phyloP scores from a whole-genome alignment of 371 early-diverging fungal genomes.

The Apophysomyces ossiformis region DNA sequence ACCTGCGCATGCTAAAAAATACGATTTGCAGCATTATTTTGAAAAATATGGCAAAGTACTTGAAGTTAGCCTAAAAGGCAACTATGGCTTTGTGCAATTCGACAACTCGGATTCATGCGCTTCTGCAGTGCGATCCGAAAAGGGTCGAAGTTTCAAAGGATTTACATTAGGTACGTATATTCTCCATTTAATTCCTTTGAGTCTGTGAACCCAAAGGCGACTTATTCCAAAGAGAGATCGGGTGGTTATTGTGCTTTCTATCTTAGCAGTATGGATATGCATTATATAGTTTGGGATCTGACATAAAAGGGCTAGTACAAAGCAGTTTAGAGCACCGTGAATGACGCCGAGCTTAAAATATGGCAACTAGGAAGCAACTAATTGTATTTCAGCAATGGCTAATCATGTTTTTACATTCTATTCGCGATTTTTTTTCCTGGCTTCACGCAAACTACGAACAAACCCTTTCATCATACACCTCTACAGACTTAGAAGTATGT shows the following conservation, averaged over 20 bases:
- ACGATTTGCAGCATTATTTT: constrained; percentile 9
- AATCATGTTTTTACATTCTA: not conserved
- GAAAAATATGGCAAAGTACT: constrained; percentile 17
- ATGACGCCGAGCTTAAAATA: too few species aligned
- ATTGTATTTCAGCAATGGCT: not conserved
- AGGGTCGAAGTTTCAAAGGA: constrained; percentile 17
- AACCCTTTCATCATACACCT: not conserved
- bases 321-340: too few species aligned
- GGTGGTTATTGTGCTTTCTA: not conserved
- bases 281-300: not conserved
- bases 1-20: not conserved
- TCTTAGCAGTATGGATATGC: not conserved
- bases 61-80: constrained; percentile 18
- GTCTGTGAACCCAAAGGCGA: not conserved
- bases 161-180: constrained; percentile 19
- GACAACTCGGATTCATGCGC: constrained; percentile 17
- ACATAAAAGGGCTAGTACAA: too few species aligned
- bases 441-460: not conserved
- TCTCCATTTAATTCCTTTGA: not conserved
- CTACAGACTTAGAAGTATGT: not conserved
- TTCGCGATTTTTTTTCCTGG: not conserved
- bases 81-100: constrained; percentile 22
- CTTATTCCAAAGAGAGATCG: not conserved
- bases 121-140: constrained; percentile 17
- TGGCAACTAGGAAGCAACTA: too few species aligned